Conservation (phyloP, 2,329 filamentous ascomycete genomes). For the Zasmidium angulare region DNA sequence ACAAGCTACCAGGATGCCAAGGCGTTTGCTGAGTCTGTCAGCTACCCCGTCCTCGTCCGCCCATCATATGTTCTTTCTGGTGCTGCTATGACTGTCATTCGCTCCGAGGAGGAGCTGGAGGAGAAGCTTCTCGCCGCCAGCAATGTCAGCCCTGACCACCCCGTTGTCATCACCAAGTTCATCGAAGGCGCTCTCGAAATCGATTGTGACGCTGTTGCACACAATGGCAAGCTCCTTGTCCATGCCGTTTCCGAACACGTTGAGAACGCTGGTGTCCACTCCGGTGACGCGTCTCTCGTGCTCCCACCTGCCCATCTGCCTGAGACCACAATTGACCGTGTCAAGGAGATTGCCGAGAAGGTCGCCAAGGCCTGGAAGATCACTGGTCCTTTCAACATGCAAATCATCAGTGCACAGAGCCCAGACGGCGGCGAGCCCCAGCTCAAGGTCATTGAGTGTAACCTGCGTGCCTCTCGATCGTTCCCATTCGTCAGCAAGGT, state of each 20-base stretch:
- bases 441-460: constrained; percentile 97
- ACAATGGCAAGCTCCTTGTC: constrained; percentile 78
- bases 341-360: constrained; percentile 95
- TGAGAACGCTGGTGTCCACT: constrained; percentile 96
- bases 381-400: constrained; percentile 99
- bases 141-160: constrained; percentile 91
- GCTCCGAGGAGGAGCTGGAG: constrained; percentile 82
- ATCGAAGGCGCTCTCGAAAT: constrained; percentile 97
- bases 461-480: constrained; percentile 92
- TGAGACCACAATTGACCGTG: constrained; percentile 71
- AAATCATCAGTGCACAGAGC: constrained; percentile 90
- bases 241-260: constrained; percentile 96
- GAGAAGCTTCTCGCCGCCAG: constrained; percentile 91
- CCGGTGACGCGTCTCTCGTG: constrained; percentile 91
- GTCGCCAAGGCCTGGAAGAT: constrained; percentile 97
- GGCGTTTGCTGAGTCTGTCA: constrained; percentile 77
- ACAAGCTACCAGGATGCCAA: constrained; percentile 87
- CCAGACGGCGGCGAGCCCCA: constrained; percentile 71
- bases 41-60: constrained; percentile 92
- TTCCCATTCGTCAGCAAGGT: constrained; percentile 99
- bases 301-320: constrained; percentile 83
- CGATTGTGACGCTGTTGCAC: constrained; percentile 90
- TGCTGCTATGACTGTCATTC: constrained; percentile 97
- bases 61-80: constrained; percentile 95
- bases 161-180: constrained; percentile 97